Conservation (phyloP, 305 asterid genomes). For the Solanum hybrid region DNA sequence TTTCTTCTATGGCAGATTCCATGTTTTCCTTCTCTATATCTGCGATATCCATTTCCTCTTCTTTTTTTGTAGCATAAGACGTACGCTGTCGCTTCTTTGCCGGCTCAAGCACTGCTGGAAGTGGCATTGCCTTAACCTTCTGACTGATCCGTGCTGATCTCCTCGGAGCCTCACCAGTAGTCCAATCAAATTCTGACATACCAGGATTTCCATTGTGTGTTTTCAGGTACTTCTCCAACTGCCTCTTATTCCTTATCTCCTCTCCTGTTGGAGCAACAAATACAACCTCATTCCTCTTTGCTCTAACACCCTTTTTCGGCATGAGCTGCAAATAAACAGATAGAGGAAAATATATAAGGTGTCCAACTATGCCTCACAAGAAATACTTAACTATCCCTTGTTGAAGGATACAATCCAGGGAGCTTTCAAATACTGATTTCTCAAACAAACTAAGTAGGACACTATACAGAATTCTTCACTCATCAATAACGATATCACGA, state of each 20-base stretch:
- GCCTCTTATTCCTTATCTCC: slow-evolving; percentile 56
- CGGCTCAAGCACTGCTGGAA: slow-evolving; percentile 40
- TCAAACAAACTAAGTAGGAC: background rate
- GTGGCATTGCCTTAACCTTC: slow-evolving; percentile 58
- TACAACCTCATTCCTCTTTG: slow-evolving; percentile 56
- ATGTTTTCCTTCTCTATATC: background rate
- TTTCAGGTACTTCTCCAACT: slow-evolving; percentile 69
- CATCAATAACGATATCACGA: background rate
- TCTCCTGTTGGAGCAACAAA: slow-evolving; percentile 84
- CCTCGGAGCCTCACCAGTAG: slow-evolving; percentile 76
- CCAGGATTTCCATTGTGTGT: slow-evolving; percentile 60
- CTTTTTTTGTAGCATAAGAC: slow-evolving; percentile 30
- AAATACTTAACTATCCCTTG: background rate
- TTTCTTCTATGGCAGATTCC: background rate
- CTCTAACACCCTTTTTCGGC: slow-evolving; percentile 52
- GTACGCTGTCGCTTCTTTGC: slow-evolving; percentile 49
- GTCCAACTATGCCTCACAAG: background rate
- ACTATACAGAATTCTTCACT: background rate
- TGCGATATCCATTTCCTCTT: slow-evolving; percentile 8
- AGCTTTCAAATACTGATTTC: background rate
- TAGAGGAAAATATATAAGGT: background rate
- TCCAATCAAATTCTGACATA: slow-evolving; percentile 75
- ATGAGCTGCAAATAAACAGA: slow-evolving; percentile 30
- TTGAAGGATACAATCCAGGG: background rate
- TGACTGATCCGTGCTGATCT: slow-evolving; percentile 83